Evolutionary conservation across 148 eudicot genomes (phyloP).

Genomic region (Vaccinium myrtillus): DNA sequence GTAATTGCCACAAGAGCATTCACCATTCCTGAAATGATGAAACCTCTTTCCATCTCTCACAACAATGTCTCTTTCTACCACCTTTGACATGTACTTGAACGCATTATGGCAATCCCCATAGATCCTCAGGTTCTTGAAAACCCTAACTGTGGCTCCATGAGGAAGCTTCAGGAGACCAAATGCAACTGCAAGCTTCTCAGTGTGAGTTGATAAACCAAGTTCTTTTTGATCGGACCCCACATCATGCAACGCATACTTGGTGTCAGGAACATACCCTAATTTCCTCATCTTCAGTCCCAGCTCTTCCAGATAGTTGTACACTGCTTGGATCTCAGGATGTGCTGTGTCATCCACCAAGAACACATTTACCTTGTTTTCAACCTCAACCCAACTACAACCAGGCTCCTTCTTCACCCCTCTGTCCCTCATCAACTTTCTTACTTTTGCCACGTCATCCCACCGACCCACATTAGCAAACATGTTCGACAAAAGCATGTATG

Average conservation of each 20-base stretch:
- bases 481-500: conserved; percentile 56
- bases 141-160: conserved; percentile 53
- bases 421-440: conserved; percentile 57
- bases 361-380: conserved; percentile 53
- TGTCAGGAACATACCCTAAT: conserved; percentile 60
- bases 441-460: conserved; percentile 54
- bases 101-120: conserved; percentile 94
- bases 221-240: conserved; percentile 60
- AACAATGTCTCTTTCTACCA: conserved; percentile 70
- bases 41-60: conserved; percentile 95
- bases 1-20: conserved; percentile 88
- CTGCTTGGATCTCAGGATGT: conserved; percentile 58
- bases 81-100: conserved; percentile 77
- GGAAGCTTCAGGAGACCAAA: conserved; percentile 66
- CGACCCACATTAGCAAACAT: conserved; percentile 53
- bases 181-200: conserved; percentile 68
- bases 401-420: conserved; percentile 71
- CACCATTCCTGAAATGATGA: conserved; percentile 85
- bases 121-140: conserved; percentile 64
- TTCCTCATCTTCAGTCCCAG: conserved; percentile 50
- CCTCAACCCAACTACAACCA: conserved; percentile 75
- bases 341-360: conserved; percentile 57
- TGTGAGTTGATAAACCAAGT: conserved; percentile 53
- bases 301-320: conserved; percentile 51
- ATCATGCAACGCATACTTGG: conserved; percentile 55